Evolutionary conservation across 345 rosid species (phyloP), one percentile per base, ranked within the genome.

Genomic region (Populus tremula): DNA sequence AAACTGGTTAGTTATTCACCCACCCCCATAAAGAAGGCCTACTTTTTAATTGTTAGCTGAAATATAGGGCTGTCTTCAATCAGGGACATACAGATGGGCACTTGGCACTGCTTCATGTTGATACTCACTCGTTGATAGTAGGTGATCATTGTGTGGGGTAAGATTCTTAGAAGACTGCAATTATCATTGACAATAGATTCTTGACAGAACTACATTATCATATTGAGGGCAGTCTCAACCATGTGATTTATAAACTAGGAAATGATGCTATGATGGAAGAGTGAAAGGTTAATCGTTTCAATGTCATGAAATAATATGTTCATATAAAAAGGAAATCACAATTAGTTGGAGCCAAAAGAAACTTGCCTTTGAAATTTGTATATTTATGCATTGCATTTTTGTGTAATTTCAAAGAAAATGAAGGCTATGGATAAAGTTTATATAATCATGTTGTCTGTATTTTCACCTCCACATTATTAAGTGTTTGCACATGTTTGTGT

Each of bases 31-130:
- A 64, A 35, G 10, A 50, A 77, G 23, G 27, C 38, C 13, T 41
- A 2, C 43, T 18, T 61, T 59, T 69, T 35, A 69, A 20, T 39
- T 45, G n/a, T 41, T 31, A 56, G 31, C 70, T 70, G 68, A 76
- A 29, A 43, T 62, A 12, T 4, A 17, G 31, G 25, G 43, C 67
- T 43, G 69, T 79, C 67, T 69, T 77, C 13, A 79, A 82, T 71
- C 90, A 95, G 97, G 99, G 99, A 76, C 99, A 95, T 79, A 95
- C 97, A 12, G 93, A 95, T 84, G 98, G 99, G 45, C 99, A 95
- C 79, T 74, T 88, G 80, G 96, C 87, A 68, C 84, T 95, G 76
- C 92, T 89, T 72, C 89, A 93, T 85, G 84, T 18, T 81, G 83
- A 82, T 76, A 88, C 98, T 73, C 87, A 81, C 76, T 89, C 97